phyloP scores from a whole-genome alignment of 345 rosid species.

The Eucalyptus fibrosa region DNA sequence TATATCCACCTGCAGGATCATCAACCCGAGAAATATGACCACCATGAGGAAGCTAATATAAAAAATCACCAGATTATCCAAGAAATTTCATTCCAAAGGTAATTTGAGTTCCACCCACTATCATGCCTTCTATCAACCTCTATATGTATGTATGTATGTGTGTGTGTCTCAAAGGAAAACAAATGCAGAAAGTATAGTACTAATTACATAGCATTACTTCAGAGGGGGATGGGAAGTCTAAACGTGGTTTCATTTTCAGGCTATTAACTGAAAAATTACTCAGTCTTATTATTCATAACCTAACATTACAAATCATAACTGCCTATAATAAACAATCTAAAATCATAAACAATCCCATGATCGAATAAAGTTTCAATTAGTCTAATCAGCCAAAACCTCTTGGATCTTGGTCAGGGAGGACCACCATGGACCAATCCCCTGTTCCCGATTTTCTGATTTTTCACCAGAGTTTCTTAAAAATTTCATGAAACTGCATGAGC shows the following conservation, averaged over 20 bases:
- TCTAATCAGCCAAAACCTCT: background rate
- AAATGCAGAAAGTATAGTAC: background rate
- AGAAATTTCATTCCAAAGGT: background rate
- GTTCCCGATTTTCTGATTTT: background rate
- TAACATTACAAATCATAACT: background rate
- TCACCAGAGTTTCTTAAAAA: background rate
- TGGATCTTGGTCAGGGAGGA: background rate
- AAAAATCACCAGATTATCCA: background rate
- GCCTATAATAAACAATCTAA: background rate
- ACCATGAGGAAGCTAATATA: background rate
- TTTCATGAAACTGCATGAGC: background rate
- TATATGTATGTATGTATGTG: background rate
- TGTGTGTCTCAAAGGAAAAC: background rate
- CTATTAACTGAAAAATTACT: background rate
- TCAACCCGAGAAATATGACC: background rate
- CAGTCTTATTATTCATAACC: background rate
- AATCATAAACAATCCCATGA: background rate
- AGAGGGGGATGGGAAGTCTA: background rate
- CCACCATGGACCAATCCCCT: background rate
- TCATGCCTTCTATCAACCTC: background rate
- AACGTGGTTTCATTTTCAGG: background rate
- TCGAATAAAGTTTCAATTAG: background rate
- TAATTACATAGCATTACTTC: background rate
- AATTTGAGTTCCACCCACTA: background rate
- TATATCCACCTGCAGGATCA: conserved; percentile 27